phyloP scores from a whole-genome alignment of 345 rosid genomes.

The Gossypium rotundifolium region DNA sequence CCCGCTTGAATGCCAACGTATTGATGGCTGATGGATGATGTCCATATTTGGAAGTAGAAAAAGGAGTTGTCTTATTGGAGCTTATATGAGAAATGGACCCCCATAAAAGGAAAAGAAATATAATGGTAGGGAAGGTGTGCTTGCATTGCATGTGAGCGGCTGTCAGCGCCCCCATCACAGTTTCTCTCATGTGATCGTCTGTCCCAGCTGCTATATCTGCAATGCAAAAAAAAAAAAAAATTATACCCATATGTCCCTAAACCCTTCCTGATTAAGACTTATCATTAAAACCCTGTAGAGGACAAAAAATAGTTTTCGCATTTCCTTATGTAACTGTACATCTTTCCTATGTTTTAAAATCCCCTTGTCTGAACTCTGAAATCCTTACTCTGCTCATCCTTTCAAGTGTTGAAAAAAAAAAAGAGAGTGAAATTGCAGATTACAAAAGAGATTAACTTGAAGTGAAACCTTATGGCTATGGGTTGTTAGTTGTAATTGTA shows the following conservation, averaged over 20 bases:
- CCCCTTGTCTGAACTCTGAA: no score
- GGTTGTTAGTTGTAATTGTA: background rate
- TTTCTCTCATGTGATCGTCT: constrained; percentile 19
- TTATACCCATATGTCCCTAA: background rate
- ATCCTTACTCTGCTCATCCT: background rate
- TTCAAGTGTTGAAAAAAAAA: background rate
- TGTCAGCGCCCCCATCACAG: background rate
- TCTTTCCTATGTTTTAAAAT: no score
- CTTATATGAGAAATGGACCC: background rate
- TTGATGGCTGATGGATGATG: background rate
- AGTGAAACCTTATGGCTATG: background rate
- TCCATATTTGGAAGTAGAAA: background rate
- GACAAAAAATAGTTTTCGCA: background rate
- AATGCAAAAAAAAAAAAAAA: background rate
- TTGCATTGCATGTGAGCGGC: constrained; percentile 21
- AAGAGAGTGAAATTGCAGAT: background rate
- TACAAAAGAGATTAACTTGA: background rate
- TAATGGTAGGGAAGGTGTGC: background rate
- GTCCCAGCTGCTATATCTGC: background rate
- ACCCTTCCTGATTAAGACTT: background rate
- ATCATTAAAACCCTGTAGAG: background rate
- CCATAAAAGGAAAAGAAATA: background rate
- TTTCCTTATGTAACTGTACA: background rate
- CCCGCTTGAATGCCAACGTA: background rate
- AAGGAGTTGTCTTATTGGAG: background rate